Base-by-base conservation (phyloP, 2,329 filamentous ascomycete genomes). In the Aspergillus sp. region DNA sequence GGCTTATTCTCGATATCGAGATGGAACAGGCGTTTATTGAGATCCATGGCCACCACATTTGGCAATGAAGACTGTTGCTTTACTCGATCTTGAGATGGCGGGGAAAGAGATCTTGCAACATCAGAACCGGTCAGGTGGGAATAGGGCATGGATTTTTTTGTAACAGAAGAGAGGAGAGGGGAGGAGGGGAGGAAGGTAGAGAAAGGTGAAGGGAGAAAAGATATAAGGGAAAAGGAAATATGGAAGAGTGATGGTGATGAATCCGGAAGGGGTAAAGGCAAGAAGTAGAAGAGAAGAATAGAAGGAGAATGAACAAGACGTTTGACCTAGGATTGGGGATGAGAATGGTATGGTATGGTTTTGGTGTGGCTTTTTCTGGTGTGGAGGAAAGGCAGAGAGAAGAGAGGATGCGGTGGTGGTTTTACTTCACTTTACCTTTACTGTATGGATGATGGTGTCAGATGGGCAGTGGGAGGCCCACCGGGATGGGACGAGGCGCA, bases 21-120 rank as follows among this genome's bases (percentile, higher is more conserved):
- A 32, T 39, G 53, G 30, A 55, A 55, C 39, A 55, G 53, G 39
- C 53, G 53, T 38, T 55, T 55, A 25, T 55, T 55, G 53, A 55
- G 39, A 21, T 55, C 53, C 53, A 55, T 55, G 53, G 32, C 30
- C 25, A 36, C 39, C 53, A 47, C 39, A 30, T 39, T 47, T 55
- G 53, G 53, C 23, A 47, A 17, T 19, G 47, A 36, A 13, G 10
- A 45, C 17, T 19, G 53, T 30, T 39, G 53, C 39, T 38, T 23
- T n/a, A 23, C 19, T 25, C 36, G 47, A 50, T 30, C 25, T 32
- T 30, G 19, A 45, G 41, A 25, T 10, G 53, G n/a, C 10, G 53
- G 39, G 13, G 39, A 12, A 5, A 17, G 43, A 7, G 25, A 30
- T 1, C 12, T 17, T 36, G 38, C n/a, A 23, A n/a, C 53, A 36